Percentiles rank a stretch among this genome's conserved stretches.
phyloP scores from a whole-genome alignment of 495 filamentous ascomycete genomes.

The Tuber magnatum region DNA sequence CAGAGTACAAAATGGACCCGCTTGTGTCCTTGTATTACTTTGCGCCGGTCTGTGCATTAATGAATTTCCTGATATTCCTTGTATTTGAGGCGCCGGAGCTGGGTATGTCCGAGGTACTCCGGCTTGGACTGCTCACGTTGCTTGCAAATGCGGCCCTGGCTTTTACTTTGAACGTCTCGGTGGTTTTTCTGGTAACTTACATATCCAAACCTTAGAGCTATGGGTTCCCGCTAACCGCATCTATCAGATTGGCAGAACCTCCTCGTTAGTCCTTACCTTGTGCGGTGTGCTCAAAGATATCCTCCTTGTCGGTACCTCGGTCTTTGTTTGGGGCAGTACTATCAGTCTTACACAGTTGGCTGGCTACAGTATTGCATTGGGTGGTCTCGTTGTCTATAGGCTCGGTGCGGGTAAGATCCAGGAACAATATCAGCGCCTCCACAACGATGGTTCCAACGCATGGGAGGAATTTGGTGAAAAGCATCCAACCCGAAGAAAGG shows the following conservation, averaged over 20 bases:
- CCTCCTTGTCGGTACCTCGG: slow-evolving; percentile 80
- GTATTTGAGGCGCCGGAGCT: slow-evolving; percentile 69
- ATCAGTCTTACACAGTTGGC: slow-evolving; percentile 81
- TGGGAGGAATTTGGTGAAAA: slow-evolving; percentile 82
- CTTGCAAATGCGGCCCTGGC: slow-evolving; percentile 74
- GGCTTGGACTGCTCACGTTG: slow-evolving; percentile 66
- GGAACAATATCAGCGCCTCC: slow-evolving; percentile 62
- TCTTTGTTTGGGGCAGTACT: slow-evolving; percentile 79
- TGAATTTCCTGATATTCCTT: slow-evolving; percentile 75
- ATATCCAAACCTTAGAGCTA: not conserved
- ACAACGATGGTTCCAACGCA: slow-evolving; percentile 47
- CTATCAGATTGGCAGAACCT: slow-evolving; percentile 87
- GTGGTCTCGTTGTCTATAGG: slow-evolving; percentile 94
- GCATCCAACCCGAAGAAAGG: slow-evolving; percentile 67
- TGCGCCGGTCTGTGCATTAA: slow-evolving; percentile 80
- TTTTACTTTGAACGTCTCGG: slow-evolving; percentile 84
- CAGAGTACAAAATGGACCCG: slow-evolving; percentile 97
- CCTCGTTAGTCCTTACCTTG: slow-evolving; percentile 89
- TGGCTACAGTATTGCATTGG: slow-evolving; percentile 85
- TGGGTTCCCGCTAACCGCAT: slow-evolving; percentile 37
- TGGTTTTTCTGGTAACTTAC: slow-evolving; percentile 79
- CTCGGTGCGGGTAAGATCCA: slow-evolving; percentile 79
- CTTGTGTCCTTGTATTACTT: slow-evolving; percentile 96
- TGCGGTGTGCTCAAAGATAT: slow-evolving; percentile 99
- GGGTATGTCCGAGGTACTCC: slow-evolving; percentile 63